Base-by-base conservation (phyloP, 225 moss, liverwort and hornwort genomes). In the Ulota crispa region DNA sequence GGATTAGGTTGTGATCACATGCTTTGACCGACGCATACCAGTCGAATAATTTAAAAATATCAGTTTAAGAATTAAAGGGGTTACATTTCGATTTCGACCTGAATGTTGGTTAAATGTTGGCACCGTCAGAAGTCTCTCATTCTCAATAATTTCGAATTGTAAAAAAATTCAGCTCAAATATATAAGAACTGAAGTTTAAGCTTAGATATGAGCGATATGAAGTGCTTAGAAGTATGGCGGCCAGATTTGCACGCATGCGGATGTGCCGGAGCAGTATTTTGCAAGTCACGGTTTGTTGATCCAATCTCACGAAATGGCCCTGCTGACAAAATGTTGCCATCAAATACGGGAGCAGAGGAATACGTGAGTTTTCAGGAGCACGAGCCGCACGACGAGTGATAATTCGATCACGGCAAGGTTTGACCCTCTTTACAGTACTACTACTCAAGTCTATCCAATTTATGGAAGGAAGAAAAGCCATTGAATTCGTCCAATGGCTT, bases 221-320 rank as follows among this genome's bases (percentile, higher is more conserved):
- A 57, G 24, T n/a, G 74, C 31, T 30, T 32, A 24, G 41, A 31
- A 31, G 72, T 56, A 54, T 61, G 41, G 31, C 12, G 18, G 32
- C 32, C 66, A 72, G 45, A 27, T 64, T 32, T 15, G 16, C 32
- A 66, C 54, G 50, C 66, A 32, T 59, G 60, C 61, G 61, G 60
- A 16, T 39, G 28, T 23, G 18, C 53, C 62, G 37, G 41, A 68
- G 73, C 78, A 42, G 41, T 23, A 52, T 72, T 52, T 70, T 56
- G 45, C 72, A 81, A 30, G 28, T 6, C 30, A 67, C 16, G 59
- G 87, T 64, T 84, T 6, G 87, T 70, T 87, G 74, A 87, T 81
- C 84, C 0, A 81, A 84, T 64, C 24, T 75, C 83, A 62, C 69
- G 83, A 77, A 83, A 83, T 70, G 77, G 61, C 78, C 43, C 73